Percentiles rank a stretch among this genome's conserved stretches.
These are phyloP conservation scores for Spathaspora girioi DNA, from an alignment of 805 yeast species.

Conservation along the genomic window DNA sequence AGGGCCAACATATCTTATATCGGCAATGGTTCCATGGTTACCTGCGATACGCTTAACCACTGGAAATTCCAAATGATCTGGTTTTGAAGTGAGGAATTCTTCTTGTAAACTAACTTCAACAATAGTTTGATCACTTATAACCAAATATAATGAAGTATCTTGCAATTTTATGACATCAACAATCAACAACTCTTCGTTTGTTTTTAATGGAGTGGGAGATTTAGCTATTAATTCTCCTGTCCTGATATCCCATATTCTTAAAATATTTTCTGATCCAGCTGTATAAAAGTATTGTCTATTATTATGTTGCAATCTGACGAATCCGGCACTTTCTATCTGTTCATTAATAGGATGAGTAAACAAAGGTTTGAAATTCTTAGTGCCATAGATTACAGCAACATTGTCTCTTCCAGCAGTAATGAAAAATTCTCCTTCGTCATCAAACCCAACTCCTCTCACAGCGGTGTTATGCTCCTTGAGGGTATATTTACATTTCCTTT, in stretches of 20 bases:
- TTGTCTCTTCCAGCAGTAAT: constrained; percentile 90
- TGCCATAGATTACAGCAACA: constrained; percentile 57
- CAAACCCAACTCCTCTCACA: constrained; percentile 78
- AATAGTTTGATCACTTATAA: constrained; percentile 83
- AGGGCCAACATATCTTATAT: constrained; percentile 75
- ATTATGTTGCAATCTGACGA: constrained; percentile 21
- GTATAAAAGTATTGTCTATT: constrained; percentile 47
- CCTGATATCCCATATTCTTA: constrained; percentile 60
- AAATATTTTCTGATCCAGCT: constrained; percentile 75
- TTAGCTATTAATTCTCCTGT: constrained; percentile 46
- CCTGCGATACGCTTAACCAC: constrained; percentile 68
- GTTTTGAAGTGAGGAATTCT: constrained; percentile 8
- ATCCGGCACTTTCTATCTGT: constrained; percentile 70
- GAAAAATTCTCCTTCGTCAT: constrained; percentile 48
- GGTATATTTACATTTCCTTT: constrained; percentile 62
- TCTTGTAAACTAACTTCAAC: constrained; percentile 38
- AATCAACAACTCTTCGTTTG: constrained; percentile 71
- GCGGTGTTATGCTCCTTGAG: constrained; percentile 77
- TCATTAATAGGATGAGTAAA: constrained; percentile 72
- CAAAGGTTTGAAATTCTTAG: constrained; percentile 49
- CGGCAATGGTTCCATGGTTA: constrained; percentile 94
- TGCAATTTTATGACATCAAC: constrained; percentile 48
- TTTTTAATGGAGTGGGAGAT: constrained; percentile 46
- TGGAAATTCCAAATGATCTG: constrained; percentile 27
- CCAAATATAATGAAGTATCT: constrained; percentile 41